Evolutionary conservation across 257 asterid species (phyloP).

Genomic region (Solanum verrucosum): DNA sequence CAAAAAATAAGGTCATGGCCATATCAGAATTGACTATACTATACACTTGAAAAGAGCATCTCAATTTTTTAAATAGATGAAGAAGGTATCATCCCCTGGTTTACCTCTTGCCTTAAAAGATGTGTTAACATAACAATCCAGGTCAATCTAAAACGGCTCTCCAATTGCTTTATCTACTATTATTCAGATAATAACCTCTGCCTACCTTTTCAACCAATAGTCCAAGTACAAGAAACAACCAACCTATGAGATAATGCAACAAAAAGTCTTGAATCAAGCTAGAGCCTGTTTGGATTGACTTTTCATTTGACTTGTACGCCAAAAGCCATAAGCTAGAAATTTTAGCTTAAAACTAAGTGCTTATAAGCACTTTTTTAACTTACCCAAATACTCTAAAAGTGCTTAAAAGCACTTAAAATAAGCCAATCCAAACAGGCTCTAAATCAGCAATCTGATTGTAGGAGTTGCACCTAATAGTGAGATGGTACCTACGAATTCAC

Average conservation of each 20-base stretch:
- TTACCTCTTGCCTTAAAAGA: neutral
- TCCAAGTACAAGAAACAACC: neutral
- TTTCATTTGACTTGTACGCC: neutral
- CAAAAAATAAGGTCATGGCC: neutral
- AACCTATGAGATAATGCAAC: neutral
- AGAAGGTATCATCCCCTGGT: neutral
- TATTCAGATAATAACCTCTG: neutral
- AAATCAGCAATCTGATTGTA: neutral
- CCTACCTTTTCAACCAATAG: neutral
- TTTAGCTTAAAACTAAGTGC: neutral
- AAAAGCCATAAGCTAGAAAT: neutral
- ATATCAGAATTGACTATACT: neutral
- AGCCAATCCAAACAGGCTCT: neutral
- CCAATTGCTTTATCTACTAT: neutral
- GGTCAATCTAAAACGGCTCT: neutral
- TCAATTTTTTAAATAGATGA: neutral
- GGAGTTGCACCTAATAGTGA: neutral
- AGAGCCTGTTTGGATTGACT: neutral
- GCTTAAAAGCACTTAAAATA: neutral
- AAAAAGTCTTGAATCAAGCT: neutral
- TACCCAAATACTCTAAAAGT: neutral
- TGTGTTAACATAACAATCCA: neutral
- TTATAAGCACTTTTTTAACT: neutral
- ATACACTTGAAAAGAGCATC: neutral
- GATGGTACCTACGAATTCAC: neutral